A percentile compares a stretch with the other conserved stretches of the same genome.
Conservation (phyloP, 805 yeast species). For the Huiozyma sinensis region DNA sequence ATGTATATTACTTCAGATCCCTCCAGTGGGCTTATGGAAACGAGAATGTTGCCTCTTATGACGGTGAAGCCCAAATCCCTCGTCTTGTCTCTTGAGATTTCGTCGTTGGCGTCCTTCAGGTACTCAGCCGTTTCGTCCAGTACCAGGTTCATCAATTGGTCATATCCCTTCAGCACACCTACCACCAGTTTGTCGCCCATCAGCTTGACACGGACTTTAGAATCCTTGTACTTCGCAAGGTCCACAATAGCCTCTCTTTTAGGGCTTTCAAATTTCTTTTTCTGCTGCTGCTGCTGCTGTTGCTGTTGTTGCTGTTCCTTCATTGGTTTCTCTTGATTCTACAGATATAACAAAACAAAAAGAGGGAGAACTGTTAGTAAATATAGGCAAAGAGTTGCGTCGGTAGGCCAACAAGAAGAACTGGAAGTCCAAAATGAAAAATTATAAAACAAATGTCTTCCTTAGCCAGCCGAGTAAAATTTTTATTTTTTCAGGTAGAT, state of each 20-base stretch:
- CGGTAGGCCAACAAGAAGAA: no score
- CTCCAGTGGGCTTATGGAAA: constrained; percentile 30
- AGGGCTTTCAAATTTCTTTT: constrained; percentile 53
- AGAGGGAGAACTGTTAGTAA: no score
- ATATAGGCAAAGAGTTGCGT: no score
- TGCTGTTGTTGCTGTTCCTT: constrained; percentile 2
- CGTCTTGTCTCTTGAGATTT: constrained; percentile 49
- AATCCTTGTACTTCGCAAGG: constrained; percentile 64
- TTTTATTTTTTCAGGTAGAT: no score
- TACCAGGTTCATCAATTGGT: constrained; percentile 70
- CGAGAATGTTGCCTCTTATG: constrained; percentile 72
- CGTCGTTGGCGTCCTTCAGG: constrained; percentile 50
- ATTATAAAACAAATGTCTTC: no score
- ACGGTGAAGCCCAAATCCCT: constrained; percentile 71
- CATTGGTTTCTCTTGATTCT: no score
- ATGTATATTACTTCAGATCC: constrained; percentile 26
- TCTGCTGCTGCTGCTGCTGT: constrained; percentile 19
- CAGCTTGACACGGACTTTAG: constrained; percentile 64
- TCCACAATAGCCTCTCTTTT: constrained; percentile 85
- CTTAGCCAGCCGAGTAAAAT: no score
- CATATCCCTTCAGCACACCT: constrained; percentile 77
- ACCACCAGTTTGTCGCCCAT: constrained; percentile 77
- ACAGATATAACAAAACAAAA: no score
- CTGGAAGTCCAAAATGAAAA: no score
- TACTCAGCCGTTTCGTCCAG: constrained; percentile 62